These are phyloP conservation scores for Petunia axillaris DNA, from an alignment of 257 asterid species.

Conservation along the genomic window DNA sequence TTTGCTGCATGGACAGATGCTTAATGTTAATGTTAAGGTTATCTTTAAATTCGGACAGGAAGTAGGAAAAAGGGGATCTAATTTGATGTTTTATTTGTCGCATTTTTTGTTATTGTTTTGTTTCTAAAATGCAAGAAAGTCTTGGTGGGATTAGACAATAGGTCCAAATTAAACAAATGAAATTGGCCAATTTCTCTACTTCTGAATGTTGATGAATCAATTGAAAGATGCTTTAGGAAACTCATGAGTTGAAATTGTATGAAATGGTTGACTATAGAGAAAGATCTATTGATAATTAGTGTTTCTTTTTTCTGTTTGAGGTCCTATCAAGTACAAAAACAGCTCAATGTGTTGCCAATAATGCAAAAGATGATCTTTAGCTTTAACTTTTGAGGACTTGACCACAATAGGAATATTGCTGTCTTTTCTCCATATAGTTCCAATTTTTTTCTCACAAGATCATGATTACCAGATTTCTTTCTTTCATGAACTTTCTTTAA, in stretches of 20 bases:
- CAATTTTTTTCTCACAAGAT: slow-evolving; percentile 24
- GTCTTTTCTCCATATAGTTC: slow-evolving; percentile 22
- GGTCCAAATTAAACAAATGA: slow-evolving; percentile 10
- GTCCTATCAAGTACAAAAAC: slow-evolving; percentile 36
- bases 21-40: slow-evolving; percentile 34
- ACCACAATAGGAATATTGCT: slow-evolving; percentile 27
- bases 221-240: slow-evolving; percentile 34
- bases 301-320: slow-evolving; percentile 30
- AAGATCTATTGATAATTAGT: slow-evolving; percentile 29
- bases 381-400: slow-evolving; percentile 32
- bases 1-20: slow-evolving; percentile 93
- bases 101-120: neutral
- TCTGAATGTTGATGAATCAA: slow-evolving; percentile 28
- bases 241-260: slow-evolving; percentile 35
- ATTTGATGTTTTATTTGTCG: neutral
- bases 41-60: neutral
- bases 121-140: neutral
- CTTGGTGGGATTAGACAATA: neutral
- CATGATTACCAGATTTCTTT: slow-evolving; percentile 28
- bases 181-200: slow-evolving; percentile 26
- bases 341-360: slow-evolving; percentile 33
- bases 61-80: neutral
- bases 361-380: slow-evolving; percentile 29
- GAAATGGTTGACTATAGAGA: slow-evolving; percentile 35
- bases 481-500: slow-evolving; percentile 34